Base-by-base conservation (phyloP, 768 basidiomycete genomes). In the Russula virescens region DNA sequence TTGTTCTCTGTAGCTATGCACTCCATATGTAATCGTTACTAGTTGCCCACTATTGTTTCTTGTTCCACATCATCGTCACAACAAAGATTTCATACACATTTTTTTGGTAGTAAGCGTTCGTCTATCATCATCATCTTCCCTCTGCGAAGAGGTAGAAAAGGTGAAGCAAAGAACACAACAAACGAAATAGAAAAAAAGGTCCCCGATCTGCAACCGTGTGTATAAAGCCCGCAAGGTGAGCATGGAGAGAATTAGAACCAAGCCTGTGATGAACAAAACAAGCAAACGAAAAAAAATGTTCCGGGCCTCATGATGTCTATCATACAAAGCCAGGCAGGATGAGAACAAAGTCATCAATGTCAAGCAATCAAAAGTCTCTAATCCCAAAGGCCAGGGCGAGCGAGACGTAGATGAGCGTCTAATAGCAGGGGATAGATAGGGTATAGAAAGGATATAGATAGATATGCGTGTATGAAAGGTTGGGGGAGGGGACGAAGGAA, bases 371-470 rank as follows among this genome's bases (percentile, higher is more conserved):
- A 18, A 19, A 18, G 49, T 53, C 46, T 35, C 38, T 31, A 10
- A 16, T 28, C n/a, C 23, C 51, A 25, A 28, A 16, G 26, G 34
- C 16, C 5, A 34, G 45, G 16, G 48, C 26, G 42, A 38, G 18
- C 35, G 31, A 28, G 43, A 52, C n/a, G 28, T 14, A 56, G 31
- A 45, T 21, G 55, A 48, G 25, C 8, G 23, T 58, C 43, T 45
- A 63, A 50, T 45, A 23, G 40, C 19, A n/a, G 35, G n/a, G 38
- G 46, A 31, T 58, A 49, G 46, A 31, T 54, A 47, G 57, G 62
- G 62, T 62, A 62, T 62, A 62, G 49, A 51, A 47, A 31, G 10
- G 48, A 21, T 18, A 49, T 26, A 49, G 42, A 53, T 56, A 55
- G 47, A 58, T 23, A 47, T 35, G 61, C 21, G 56, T 19, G n/a